Base-by-base conservation (phyloP, 768 basidiomycete species). In the Leccinum truebloodii region DNA sequence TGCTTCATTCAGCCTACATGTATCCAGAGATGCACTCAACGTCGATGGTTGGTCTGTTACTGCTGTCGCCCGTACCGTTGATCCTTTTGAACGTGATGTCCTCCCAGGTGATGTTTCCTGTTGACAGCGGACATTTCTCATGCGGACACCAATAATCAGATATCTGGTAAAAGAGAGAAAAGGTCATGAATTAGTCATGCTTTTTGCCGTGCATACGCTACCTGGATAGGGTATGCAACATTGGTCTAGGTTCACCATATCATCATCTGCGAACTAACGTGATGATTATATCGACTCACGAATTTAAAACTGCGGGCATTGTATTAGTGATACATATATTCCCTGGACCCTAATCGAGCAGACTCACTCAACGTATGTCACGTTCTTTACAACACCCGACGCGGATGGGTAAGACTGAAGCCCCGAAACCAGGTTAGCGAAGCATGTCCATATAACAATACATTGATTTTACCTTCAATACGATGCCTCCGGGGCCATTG, bases 351-450 rank as follows among this genome's bases (percentile, higher is more conserved):
- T 30, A 3, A 51, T 5, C 12, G 6, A 24, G 2, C 20, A 20
- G 10, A 58, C 63, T 58, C 22, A 63, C 57, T 67, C 49, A 34
- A 39, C 59, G 14, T 60, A 65, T 14, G 60, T 67, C 22, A 7
- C 22, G 26, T 65, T 65, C 14, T 54, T 13, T 53, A 62, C 41
- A 20, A 65, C 1, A 1, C 67, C 67, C 6, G 56, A 56, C 0
- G 63, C 58, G 16, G 58, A 34, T n/a, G 63, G 54, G n/a, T 39
- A 61, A 9, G 63, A 67, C 62, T 64, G 54, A 32, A 18, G 16
- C 22, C 22, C n/a, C 24, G 14, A 26, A 34, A 32, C 18, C 5
- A 6, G 20, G 34, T 63, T 46, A 60, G 44, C 18, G 5, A 24
- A 37, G n/a, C n/a, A 30, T 39, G 16, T 12, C n/a, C 22, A 18